Base-by-base conservation (phyloP, 1,139 yeast genomes). In the Blastobotrys aristatus region DNA sequence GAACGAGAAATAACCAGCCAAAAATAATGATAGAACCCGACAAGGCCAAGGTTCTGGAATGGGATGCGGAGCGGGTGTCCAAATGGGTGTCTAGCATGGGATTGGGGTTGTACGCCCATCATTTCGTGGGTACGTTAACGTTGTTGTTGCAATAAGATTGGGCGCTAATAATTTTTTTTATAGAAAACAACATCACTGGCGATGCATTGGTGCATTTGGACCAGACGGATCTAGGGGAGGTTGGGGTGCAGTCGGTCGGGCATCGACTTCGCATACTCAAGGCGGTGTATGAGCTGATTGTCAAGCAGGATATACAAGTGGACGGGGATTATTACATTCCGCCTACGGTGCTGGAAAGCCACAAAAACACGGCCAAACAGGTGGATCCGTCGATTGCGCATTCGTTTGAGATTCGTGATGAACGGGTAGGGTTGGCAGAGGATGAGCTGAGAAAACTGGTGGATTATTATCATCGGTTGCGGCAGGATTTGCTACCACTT, bases 401-500 rank as follows among this genome's bases (percentile, higher is more conserved):
- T 26, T 52, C 59, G 38, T 60, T 67, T 45, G 65, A 61, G 43
- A 49, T 59, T 14, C 56, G 70, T 18, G 71, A 65, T 42, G 65
- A 65, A 35, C 62, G 73, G 24, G 59, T 69, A 40, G 57, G 58
- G 29, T 54, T 54, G 20, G 64, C 66, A 5, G 73, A 69, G 44
- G 52, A 52, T 10, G 73, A 68, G 51, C 58, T 69, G 47, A 58
- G 59, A 47, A 56, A 58, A 37, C 60, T 70, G 14, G 44, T 55
- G 27, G 73, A 70, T 3, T 53, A 56, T 37, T 59, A 64, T 46
- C 49, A 57, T 14, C 54, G 67, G 33, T 58, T 71, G 26, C 57
- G 74, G n/a, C 70, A 69, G 39, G 74, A 70, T 46, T 51, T 70
- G 38, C 50, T 69, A 31, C 74, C 74, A 22, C 56, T 69, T 10